phyloP scores from a whole-genome alignment of 192 early-diverging fungal genomes.

The Umbelopsis sp. region DNA sequence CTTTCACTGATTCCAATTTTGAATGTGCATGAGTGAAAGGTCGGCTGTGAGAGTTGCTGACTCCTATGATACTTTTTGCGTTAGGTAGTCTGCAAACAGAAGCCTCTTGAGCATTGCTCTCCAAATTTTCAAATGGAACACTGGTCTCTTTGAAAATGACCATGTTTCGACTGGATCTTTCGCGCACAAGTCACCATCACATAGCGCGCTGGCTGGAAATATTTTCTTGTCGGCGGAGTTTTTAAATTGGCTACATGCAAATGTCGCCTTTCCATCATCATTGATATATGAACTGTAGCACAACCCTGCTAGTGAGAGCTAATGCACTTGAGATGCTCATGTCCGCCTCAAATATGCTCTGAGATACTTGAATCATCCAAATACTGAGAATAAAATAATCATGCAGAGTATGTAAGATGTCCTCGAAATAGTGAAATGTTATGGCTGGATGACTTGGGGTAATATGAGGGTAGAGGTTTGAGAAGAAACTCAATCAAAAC shows the following conservation, averaged over 20 bases:
- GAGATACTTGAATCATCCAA: no score
- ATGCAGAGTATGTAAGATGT: no score
- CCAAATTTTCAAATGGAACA: conserved; percentile 3
- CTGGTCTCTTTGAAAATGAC: conserved; percentile 19
- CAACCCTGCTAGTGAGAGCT: no score
- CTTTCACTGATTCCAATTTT: background rate
- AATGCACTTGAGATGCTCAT: no score
- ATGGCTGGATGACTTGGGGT: no score
- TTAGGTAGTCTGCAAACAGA: background rate
- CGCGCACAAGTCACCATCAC: background rate
- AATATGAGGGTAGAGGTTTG: no score
- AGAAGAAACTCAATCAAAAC: no score
- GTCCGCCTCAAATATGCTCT: no score
- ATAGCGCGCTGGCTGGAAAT: background rate
- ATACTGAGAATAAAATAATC: no score
- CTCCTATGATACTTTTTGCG: background rate
- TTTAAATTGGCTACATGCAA: background rate
- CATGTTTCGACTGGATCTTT: background rate
- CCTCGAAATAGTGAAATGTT: no score
- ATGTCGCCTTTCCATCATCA: background rate
- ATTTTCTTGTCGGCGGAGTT: background rate
- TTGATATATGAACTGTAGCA: background rate
- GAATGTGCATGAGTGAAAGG: background rate
- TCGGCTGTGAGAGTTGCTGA: background rate
- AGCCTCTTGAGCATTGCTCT: background rate